phyloP scores from a whole-genome alignment of 176 grass and related monocot species.

The Avena insularis region DNA sequence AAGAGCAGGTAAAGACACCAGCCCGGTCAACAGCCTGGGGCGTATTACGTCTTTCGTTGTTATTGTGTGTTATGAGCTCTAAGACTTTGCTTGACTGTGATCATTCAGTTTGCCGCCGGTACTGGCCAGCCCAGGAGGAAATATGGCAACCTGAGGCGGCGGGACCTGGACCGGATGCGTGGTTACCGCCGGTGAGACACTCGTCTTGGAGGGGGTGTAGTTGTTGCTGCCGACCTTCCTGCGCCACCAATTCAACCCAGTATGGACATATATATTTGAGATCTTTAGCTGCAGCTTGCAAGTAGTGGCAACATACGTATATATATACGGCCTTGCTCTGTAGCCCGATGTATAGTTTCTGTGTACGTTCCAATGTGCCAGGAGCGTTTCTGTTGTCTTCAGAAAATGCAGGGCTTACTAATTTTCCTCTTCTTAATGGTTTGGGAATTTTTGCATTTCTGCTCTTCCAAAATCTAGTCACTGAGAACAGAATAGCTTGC shows the following conservation, averaged over 20 bases:
- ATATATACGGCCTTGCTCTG: neutral
- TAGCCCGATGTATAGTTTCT: neutral
- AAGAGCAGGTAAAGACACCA: constrained; percentile 64
- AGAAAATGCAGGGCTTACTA: neutral
- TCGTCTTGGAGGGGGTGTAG: neutral
- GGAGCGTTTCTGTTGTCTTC: neutral
- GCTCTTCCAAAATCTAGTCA: neutral
- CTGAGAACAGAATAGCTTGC: neutral
- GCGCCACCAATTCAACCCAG: neutral
- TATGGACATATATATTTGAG: neutral
- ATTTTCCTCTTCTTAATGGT: neutral
- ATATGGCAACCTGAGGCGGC: constrained; percentile 56
- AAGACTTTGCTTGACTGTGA: neutral
- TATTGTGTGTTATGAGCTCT: neutral
- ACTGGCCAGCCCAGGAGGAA: constrained; percentile 51
- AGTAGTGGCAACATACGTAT: constrained; percentile 20
- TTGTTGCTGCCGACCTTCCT: constrained; percentile 3
- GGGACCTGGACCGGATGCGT: constrained; percentile 56
- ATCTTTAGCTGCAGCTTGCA: neutral
- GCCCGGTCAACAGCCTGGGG: neutral
- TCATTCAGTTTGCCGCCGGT: constrained; percentile 34
- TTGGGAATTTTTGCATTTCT: neutral
- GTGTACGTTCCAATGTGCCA: constrained; percentile 7
- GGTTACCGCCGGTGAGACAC: constrained; percentile 55
- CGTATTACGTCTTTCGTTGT: neutral